Conservation (phyloP, 2,329 filamentous ascomycete species). For the Fusarium euwallaceae region DNA sequence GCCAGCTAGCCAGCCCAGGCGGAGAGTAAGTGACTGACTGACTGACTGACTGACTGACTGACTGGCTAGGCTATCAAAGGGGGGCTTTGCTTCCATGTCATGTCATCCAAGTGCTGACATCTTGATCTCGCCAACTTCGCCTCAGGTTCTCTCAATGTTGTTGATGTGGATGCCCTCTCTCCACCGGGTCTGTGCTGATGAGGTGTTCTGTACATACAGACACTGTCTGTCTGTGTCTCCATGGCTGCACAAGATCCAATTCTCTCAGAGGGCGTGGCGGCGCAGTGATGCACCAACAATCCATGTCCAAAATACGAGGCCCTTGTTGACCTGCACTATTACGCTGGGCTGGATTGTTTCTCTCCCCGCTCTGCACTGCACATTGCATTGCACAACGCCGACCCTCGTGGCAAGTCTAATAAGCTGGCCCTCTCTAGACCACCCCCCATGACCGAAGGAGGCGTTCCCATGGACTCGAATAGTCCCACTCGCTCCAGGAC, state of each 20-base stretch:
- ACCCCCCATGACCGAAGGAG: slow-evolving; percentile 30
- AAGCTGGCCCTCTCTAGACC: not conserved
- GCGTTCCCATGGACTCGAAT: slow-evolving; percentile 17
- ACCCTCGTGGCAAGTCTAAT: slow-evolving; percentile 9
- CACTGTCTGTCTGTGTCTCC: not conserved
- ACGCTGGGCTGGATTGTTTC: slow-evolving; percentile 19
- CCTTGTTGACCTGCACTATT: slow-evolving; percentile 20
- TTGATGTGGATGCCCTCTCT: slow-evolving; percentile 6
- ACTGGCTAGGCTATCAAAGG: not conserved
- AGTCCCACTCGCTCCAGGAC: slow-evolving; percentile 5
- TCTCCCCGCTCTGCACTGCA: slow-evolving; percentile 24
- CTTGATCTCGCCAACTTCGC: slow-evolving; percentile 1
- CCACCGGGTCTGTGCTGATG: slow-evolving; percentile 20
- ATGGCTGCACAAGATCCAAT: slow-evolving; percentile 2
- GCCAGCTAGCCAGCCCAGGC: not conserved
- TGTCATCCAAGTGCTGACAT: slow-evolving; percentile 13
- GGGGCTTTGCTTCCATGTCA: not conserved
- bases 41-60: no score
- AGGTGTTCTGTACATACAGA: slow-evolving; percentile 5
- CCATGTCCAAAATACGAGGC: slow-evolving; percentile 32
- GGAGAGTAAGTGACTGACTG: not conserved
- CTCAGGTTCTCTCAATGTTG: not conserved
- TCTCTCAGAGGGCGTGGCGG: slow-evolving; percentile 29
- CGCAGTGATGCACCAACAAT: slow-evolving; percentile 7
- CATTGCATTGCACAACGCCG: slow-evolving; percentile 12